Evolutionary conservation across 371 early-diverging fungal species (phyloP).

Genomic region (Mortierella sp.): DNA sequence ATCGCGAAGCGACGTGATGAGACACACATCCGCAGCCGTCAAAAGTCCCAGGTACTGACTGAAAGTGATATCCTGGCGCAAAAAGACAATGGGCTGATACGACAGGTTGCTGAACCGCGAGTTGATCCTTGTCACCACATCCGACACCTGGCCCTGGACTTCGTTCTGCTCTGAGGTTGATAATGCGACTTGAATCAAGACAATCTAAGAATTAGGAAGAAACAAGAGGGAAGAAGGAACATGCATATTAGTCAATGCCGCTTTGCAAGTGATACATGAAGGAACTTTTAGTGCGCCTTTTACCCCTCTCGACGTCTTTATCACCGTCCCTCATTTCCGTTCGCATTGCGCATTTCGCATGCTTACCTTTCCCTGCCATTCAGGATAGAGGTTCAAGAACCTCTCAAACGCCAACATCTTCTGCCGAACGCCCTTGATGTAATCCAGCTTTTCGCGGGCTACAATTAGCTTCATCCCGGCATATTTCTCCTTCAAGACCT

Average conservation of each 20-base stretch:
- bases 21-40: conserved; percentile 89
- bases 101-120: conserved; percentile 93
- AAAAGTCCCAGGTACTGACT: conserved; percentile 93
- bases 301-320: not conserved
- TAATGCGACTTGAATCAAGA: conserved; percentile 78
- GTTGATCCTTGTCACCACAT: conserved; percentile 92
- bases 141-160: conserved; percentile 86
- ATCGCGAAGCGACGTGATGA: conserved; percentile 94
- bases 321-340: not conserved
- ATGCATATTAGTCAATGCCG: not conserved
- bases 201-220: conserved; percentile 40
- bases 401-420: conserved; percentile 90
- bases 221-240: not conserved
- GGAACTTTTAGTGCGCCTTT: not conserved
- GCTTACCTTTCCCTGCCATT: conserved; percentile 82
- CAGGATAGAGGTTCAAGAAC: conserved; percentile 84
- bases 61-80: conserved; percentile 89
- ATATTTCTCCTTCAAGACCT: conserved; percentile 83
- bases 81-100: conserved; percentile 94
- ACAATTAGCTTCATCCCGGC: conserved; percentile 89
- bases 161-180: conserved; percentile 80
- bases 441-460: conserved; percentile 95
- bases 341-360: not conserved
- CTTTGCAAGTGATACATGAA: conserved; percentile 8
- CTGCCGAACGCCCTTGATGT: conserved; percentile 94